phyloP scores from a whole-genome alignment of 1,139 yeast genomes.

The Insectozyma bohioensis region DNA sequence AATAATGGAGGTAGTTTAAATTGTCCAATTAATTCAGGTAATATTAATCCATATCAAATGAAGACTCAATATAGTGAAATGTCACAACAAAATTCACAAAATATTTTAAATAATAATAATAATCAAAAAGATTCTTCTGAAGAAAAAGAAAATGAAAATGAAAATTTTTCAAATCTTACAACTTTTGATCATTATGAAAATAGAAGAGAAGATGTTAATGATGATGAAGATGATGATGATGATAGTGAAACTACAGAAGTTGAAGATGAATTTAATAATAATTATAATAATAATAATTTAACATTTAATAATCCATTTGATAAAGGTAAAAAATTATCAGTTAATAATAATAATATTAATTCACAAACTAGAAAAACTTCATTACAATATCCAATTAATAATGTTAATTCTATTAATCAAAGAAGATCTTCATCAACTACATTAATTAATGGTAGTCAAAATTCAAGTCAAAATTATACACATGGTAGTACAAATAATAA shows the following conservation, averaged over 20 bases:
- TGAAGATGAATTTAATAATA: conserved; percentile 10
- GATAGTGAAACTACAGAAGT: conserved; percentile 12
- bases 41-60: conserved; percentile 10
- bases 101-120: conserved; percentile 1
- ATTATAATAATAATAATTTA: too few species aligned
- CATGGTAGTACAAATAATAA: conserved; percentile 1
- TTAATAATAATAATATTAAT: neutral
- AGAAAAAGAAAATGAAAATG: too few species aligned
- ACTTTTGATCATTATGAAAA: conserved; percentile 1
- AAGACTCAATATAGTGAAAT: conserved; percentile 5
- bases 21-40: conserved; percentile 6
- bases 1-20: conserved; percentile 8
- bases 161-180: too few species aligned
- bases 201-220: neutral
- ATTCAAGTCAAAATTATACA: conserved; percentile 4
- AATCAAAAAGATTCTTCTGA: conserved; percentile 1
- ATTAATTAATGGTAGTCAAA: conserved; percentile 8
- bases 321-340: conserved; percentile 7
- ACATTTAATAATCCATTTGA: conserved; percentile 12
- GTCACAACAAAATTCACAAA: conserved; percentile 7
- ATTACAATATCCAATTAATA: too few species aligned
- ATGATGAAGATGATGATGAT: conserved; percentile 2
- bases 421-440: conserved; percentile 11
- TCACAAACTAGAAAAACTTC: neutral
- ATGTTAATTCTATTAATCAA: neutral